phyloP scores from a whole-genome alignment of 2,329 filamentous ascomycete genomes.

The Xylaria sp. region DNA sequence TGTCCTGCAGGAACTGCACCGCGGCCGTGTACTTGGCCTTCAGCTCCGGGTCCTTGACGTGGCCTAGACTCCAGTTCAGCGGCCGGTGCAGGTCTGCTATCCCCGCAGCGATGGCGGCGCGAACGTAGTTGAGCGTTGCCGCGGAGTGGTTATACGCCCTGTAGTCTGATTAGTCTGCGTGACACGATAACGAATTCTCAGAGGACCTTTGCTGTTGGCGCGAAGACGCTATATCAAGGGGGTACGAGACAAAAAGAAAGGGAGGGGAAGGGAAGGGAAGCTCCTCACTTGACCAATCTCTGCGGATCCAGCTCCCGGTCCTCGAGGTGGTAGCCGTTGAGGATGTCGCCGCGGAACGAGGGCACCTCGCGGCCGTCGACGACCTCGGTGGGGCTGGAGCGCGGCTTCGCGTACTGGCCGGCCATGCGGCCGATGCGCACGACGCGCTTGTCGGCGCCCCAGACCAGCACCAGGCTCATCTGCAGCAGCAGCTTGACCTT shows the following conservation, averaged over 20 bases:
- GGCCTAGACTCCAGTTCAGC: slow-evolving; percentile 92
- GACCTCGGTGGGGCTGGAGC: slow-evolving; percentile 87
- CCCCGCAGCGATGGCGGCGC: slow-evolving; percentile 83
- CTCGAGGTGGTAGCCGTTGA: slow-evolving; percentile 86
- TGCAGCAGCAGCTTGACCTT: slow-evolving; percentile 97
- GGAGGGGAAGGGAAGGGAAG: neutral
- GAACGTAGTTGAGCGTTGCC: slow-evolving; percentile 92
- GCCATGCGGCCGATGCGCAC: slow-evolving; percentile 96
- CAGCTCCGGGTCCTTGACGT: slow-evolving; percentile 84
- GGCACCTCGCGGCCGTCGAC: slow-evolving; percentile 83
- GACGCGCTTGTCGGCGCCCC: slow-evolving; percentile 82
- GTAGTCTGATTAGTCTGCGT: slow-evolving; percentile 27
- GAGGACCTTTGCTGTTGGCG: no score
- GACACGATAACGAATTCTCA: no score
- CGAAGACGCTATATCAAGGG: neutral
- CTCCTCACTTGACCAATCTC: slow-evolving; percentile 75
- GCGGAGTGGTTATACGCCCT: slow-evolving; percentile 96
- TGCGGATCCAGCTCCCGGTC: slow-evolving; percentile 83
- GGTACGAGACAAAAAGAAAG: neutral
- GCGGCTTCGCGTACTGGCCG: slow-evolving; percentile 95
- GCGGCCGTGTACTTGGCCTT: slow-evolving; percentile 88
- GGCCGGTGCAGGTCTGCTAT: slow-evolving; percentile 94
- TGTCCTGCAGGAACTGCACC: slow-evolving; percentile 87
- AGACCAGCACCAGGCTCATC: slow-evolving; percentile 96
- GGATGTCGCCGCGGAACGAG: slow-evolving; percentile 93